Percentiles rank a stretch among this genome's conserved stretches.
These are phyloP conservation scores for Xanthoceras sorbifolium DNA, from an alignment of 345 rosid species.

Conservation along the genomic window DNA sequence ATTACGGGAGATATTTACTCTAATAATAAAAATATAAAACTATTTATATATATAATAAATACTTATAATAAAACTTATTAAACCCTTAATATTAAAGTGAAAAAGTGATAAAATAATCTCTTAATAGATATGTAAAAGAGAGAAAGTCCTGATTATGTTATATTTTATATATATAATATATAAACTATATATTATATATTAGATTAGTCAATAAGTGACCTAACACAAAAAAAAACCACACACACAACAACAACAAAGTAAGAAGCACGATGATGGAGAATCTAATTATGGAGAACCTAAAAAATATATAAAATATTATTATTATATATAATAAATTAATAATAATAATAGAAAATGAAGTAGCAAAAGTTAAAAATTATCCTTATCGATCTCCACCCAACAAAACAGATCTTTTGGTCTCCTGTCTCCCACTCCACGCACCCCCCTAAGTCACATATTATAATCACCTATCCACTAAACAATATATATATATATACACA, in stretches of 20 bases:
- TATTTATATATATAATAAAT: no score
- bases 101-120: no score
- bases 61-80: no score
- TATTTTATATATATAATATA: no score
- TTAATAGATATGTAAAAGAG: no score
- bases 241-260: background rate
- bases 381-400: background rate
- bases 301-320: background rate
- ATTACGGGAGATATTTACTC: no score
- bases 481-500: no score
- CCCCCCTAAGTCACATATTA: background rate
- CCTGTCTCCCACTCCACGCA: slow-evolving; percentile 7
- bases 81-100: no score
- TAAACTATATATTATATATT: background rate
- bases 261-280: slow-evolving; percentile 9
- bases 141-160: no score
- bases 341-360: background rate
- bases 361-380: background rate
- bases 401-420: slow-evolving; percentile 5
- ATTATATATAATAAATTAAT: background rate
- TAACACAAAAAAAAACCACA: background rate
- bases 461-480: background rate
- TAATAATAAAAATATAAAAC: no score
- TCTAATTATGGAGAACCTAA: background rate
- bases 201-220: background rate